A percentile compares a stretch with the other conserved stretches of the same genome.
Evolutionary conservation across 2,329 filamentous ascomycete species (phyloP).

Genomic region (Cryoendolithus antarcticus): DNA sequence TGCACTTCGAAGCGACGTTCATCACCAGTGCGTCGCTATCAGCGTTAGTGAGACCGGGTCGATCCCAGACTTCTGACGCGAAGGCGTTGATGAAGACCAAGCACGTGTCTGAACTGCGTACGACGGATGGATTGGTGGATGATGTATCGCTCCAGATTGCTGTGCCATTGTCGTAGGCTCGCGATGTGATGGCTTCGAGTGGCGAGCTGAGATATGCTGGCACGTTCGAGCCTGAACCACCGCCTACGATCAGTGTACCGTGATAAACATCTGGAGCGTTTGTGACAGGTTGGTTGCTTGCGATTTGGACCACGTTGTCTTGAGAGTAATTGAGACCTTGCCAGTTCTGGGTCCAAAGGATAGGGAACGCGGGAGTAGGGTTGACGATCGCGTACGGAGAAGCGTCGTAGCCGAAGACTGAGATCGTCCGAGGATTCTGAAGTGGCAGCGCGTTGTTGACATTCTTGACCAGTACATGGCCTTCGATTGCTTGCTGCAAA

Average conservation of each 20-base stretch:
- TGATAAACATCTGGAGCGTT: constrained; percentile 16
- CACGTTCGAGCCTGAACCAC: constrained; percentile 23
- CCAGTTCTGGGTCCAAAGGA: constrained; percentile 12
- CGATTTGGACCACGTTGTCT: constrained; percentile 15
- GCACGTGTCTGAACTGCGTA: constrained; percentile 26
- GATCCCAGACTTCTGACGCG: constrained; percentile 27
- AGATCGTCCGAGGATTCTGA: constrained; percentile 37
- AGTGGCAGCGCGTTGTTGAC: constrained; percentile 43
- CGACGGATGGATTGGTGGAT: constrained; percentile 36
- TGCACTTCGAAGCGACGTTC: constrained; percentile 46
- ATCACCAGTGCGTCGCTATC: constrained; percentile 44
- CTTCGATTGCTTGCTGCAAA: constrained; percentile 47
- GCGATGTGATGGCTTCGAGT: constrained; percentile 23
- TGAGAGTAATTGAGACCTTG: constrained; percentile 6
- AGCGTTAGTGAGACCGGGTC: constrained; percentile 23
- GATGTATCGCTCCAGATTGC: constrained; percentile 49
- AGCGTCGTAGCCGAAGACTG: constrained; percentile 51
- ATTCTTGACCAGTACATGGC: constrained; percentile 55
- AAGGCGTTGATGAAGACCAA: constrained; percentile 51
- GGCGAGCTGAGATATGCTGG: constrained; percentile 24
- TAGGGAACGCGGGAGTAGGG: constrained; percentile 1
- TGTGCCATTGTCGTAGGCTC: constrained; percentile 39
- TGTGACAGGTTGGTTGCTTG: constrained; percentile 19
- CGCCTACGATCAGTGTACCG: constrained; percentile 24
- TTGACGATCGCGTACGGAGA: constrained; percentile 3